phyloP scores from a whole-genome alignment of 805 yeast genomes.

The Zygosaccharomyces gambellarensis region DNA sequence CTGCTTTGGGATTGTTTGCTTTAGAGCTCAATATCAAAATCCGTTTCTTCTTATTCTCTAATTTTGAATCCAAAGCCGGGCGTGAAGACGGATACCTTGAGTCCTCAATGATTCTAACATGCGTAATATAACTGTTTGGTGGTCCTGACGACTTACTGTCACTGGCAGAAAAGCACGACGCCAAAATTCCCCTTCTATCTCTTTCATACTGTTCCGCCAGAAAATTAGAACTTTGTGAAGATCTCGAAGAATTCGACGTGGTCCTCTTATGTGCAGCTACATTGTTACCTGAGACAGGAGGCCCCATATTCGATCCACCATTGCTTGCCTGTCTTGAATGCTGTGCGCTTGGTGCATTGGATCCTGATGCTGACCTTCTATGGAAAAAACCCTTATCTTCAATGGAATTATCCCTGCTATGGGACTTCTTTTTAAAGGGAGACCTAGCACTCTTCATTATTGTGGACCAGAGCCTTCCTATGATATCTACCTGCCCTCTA shows the following conservation, averaged over 20 bases:
- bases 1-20: slow-evolving; percentile 62
- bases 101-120: slow-evolving; percentile 70
- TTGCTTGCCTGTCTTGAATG: slow-evolving; percentile 19
- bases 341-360: slow-evolving; percentile 10
- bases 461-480: neutral
- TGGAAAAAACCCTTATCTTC: slow-evolving; percentile 25
- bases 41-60: slow-evolving; percentile 54
- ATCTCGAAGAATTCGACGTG: slow-evolving; percentile 32
- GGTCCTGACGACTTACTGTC: slow-evolving; percentile 40
- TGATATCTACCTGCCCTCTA: neutral
- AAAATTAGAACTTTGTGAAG: slow-evolving; percentile 31
- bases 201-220: slow-evolving; percentile 55
- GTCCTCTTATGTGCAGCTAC: slow-evolving; percentile 28
- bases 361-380: slow-evolving; percentile 20
- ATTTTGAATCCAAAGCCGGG: slow-evolving; percentile 54
- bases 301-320: slow-evolving; percentile 14
- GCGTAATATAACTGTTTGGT: slow-evolving; percentile 64
- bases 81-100: slow-evolving; percentile 60
- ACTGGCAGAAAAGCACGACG: slow-evolving; percentile 45
- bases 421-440: slow-evolving; percentile 35
- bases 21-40: slow-evolving; percentile 43
- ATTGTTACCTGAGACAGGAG: slow-evolving; percentile 27
- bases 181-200: slow-evolving; percentile 47
- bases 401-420: slow-evolving; percentile 32
- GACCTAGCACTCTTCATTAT: slow-evolving; percentile 34